Base-by-base conservation (phyloP, 2,329 filamentous ascomycete genomes). In the Westerdykella ornata region DNA sequence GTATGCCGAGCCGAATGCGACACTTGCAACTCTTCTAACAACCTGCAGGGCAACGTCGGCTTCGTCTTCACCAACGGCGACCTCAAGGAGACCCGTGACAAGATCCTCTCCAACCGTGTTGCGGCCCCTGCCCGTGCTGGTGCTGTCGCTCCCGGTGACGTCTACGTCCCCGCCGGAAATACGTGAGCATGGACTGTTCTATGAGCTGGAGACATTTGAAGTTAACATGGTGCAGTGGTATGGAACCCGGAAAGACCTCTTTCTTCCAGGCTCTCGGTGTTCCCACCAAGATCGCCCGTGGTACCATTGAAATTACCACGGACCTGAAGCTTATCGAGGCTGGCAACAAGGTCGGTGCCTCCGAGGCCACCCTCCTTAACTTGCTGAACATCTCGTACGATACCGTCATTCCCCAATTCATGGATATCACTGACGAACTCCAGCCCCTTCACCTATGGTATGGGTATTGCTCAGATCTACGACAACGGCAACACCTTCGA, bases 221-320 rank as follows among this genome's bases (percentile, higher is more conserved):
- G 45, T 41, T 60, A 38, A 62, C 46, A 47, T 22, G 18, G 12
- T 5, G 29, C 40, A 63, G 59, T 67, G 92, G 92, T 77, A 98
- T 98, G 92, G 92, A 98, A 75, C 94, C 92, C 70, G 94, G 94
- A 74, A 98, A 98, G 86, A 98, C 92, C 68, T 97, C 92, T 70
- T 98, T 98, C 88, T 98, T 98, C 89, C 92, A 98, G 84, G 92
- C 92, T 67, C 92, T 98, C 75, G 90, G 90, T 88, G 88, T 98
- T 71, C 92, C 92, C 70, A 98, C 92, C 82, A 98, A 98, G 88
- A 98, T 98, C 77, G 92, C 92, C 71, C 92, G 92, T 94, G 94
- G 92, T 94, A 98, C 92, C 76, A 98, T 98, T 76, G 92, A 98
- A 87, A 98, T 98, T 70, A 96, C 89, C 54, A 78, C 83, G 65